These are phyloP conservation scores for Nematodospora anomalae DNA, from an alignment of 1,139 yeast species.

Conservation along the genomic window DNA sequence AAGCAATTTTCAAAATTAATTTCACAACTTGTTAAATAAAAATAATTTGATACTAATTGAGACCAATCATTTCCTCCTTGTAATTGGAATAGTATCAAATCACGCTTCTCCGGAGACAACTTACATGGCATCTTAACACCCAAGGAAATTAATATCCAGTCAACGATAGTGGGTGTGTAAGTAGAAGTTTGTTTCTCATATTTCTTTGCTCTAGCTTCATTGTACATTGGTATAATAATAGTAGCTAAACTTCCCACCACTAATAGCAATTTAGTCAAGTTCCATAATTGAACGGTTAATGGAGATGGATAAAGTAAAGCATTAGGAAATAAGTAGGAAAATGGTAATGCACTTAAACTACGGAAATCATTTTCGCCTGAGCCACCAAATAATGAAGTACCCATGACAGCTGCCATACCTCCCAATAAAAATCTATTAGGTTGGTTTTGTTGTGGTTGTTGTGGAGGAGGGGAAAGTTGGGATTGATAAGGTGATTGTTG, in stretches of 20 bases:
- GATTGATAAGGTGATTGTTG: conserved; percentile 18
- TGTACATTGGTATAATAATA: conserved; percentile 26
- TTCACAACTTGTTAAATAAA: conserved; percentile 33
- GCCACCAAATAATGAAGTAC: conserved; percentile 44
- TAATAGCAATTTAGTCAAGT: conserved; percentile 25
- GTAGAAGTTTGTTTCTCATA: not conserved
- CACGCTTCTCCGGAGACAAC: conserved; percentile 20
- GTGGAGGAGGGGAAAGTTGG: conserved; percentile 9
- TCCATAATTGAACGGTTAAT: conserved; percentile 27
- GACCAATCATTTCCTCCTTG: conserved; percentile 22
- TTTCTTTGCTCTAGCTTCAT: conserved; percentile 6
- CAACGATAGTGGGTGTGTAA: conserved; percentile 2
- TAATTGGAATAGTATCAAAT: conserved; percentile 23
- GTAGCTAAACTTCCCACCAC: conserved; percentile 28
- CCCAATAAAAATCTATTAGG: conserved; percentile 47
- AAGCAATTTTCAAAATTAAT: conserved; percentile 39
- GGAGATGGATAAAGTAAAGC: conserved; percentile 27
- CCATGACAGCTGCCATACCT: conserved; percentile 58
- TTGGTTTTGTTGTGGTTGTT: conserved; percentile 13
- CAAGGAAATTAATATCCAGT: conserved; percentile 29
- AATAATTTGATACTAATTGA: conserved; percentile 28
- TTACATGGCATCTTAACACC: conserved; percentile 33
- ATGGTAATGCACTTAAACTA: conserved; percentile 40
- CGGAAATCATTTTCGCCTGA: conserved; percentile 38
- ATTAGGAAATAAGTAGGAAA: conserved; percentile 27